Conservation (phyloP, 495 filamentous ascomycete genomes). For the Copromyces sp. region DNA sequence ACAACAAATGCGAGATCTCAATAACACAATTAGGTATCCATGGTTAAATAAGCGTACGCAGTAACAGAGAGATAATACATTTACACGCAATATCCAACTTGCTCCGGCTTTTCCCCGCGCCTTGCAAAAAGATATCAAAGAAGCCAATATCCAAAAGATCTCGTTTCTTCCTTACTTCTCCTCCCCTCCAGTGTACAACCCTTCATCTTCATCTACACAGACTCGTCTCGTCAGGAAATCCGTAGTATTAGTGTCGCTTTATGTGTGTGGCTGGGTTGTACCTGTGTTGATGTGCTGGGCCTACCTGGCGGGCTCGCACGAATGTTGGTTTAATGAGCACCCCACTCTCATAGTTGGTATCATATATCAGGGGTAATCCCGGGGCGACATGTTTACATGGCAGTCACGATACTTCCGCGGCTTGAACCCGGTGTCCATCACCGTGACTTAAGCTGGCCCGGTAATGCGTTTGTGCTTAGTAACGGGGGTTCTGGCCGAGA, state of each 20-base stretch:
- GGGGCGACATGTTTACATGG: not conserved
- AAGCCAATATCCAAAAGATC: not conserved
- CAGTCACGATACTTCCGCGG: not conserved
- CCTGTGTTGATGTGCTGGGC: not conserved
- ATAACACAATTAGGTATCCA: not conserved
- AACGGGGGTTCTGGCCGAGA: constrained; percentile 37
- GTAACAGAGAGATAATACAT: not conserved
- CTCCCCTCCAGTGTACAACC: not conserved
- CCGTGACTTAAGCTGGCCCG: not conserved
- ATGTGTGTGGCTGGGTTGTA: not conserved
- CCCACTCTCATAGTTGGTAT: not conserved
- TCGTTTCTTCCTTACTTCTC: not conserved
- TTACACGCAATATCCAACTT: not conserved
- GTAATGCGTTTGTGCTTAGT: constrained; percentile 17
- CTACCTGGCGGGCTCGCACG: not conserved
- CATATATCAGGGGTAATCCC: not conserved
- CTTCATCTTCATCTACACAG: not conserved
- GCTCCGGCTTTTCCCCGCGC: not conserved
- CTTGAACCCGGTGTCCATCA: not conserved
- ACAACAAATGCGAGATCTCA: not conserved
- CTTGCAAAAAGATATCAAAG: not conserved
- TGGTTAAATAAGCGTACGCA: not conserved
- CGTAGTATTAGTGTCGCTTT: not conserved
- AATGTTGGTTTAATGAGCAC: not conserved
- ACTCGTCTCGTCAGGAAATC: not conserved